Conservation (phyloP, 2,329 filamentous ascomycete genomes). For the Cercospora citrullina region DNA sequence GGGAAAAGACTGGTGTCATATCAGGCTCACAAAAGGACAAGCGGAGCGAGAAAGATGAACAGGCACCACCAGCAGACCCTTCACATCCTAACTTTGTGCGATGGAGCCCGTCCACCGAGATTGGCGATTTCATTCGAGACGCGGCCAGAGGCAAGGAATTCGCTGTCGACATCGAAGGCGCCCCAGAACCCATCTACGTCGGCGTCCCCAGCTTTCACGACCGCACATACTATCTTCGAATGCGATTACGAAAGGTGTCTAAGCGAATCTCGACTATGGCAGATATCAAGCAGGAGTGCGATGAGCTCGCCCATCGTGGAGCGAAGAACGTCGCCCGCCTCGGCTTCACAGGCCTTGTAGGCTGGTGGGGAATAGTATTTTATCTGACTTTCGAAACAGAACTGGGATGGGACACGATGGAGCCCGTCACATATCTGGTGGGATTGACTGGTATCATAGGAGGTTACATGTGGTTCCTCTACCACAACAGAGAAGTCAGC, state of each 20-base stretch:
- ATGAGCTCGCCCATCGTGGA: conserved; percentile 70
- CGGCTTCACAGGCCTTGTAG: conserved; percentile 70
- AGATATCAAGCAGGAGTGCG: conserved; percentile 77
- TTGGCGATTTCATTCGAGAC: conserved; percentile 91
- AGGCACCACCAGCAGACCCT: conserved; percentile 25
- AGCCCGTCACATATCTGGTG: conserved; percentile 85
- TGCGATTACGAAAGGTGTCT: conserved; percentile 71
- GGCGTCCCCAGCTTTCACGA: conserved; percentile 86
- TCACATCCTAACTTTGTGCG: conserved; percentile 70
- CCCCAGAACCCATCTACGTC: conserved; percentile 67
- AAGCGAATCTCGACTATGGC: conserved; percentile 67
- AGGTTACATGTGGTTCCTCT: conserved; percentile 91
- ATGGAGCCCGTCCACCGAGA: conserved; percentile 85
- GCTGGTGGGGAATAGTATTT: conserved; percentile 84
- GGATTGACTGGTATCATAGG: conserved; percentile 84
- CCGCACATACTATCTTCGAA: conserved; percentile 83
- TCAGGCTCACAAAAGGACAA: conserved; percentile 35
- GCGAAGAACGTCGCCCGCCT: conserved; percentile 78
- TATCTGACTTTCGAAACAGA: conserved; percentile 67
- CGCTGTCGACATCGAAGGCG: conserved; percentile 76
- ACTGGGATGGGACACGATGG: conserved; percentile 86
- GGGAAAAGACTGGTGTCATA: conserved; percentile 48
- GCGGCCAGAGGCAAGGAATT: conserved; percentile 83
- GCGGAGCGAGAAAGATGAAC: conserved; percentile 46
- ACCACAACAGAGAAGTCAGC: conserved; percentile 81